Base-by-base conservation (phyloP, 768 basidiomycete genomes). In the Hydnum rufescens region DNA sequence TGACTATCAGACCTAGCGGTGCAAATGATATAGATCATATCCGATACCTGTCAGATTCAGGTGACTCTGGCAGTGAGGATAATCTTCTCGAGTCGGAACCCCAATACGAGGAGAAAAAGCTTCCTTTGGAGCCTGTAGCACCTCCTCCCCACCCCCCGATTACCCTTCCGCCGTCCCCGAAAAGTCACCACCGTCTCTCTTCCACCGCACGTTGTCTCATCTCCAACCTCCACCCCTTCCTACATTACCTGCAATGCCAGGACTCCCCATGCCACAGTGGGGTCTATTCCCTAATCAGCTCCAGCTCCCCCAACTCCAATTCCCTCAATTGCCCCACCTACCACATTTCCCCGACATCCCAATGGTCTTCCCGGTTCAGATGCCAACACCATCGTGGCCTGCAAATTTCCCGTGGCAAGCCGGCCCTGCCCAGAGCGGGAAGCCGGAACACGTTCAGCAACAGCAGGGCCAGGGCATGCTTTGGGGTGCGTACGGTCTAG, bases 291-390 rank as follows among this genome's bases (percentile, higher is more conserved):
- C 44, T 13, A 47, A 47, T 26, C 44, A 47, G 44, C 44, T 47
- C 13, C 44, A 47, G 44, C 66, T 83, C n/a, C 79, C 76, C 4
- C 79, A 75, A 55, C 73, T 85, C 77, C 13, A 39, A n/a, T n/a
- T 83, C n/a, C 79, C 76, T 3, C 79, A 75, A 55, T 73, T 85
- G 76, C 13, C 13, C 36, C 36, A 13, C 36, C 79, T 26, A 68
- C 71, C 36, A 73, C 77, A 48, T 26, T 61, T 81, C 16, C 77
- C 78, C 3, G 79, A 80, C 55, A 70, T 82, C 53, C 80, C 80
- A 2, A 70, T 82, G 65, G 80, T 82, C 8, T 86, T 88, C 72
- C 83, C 85, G 18, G 73, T 86, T 23, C 73, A 78, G 54, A 76
- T 86, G 16, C 82, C 85, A 3, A 64, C 73, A 61, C 74, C 80